Evolutionary conservation across 257 asterid species (phyloP), one percentile per base, ranked within the genome.

Genomic region (Penstemon barbatus): DNA sequence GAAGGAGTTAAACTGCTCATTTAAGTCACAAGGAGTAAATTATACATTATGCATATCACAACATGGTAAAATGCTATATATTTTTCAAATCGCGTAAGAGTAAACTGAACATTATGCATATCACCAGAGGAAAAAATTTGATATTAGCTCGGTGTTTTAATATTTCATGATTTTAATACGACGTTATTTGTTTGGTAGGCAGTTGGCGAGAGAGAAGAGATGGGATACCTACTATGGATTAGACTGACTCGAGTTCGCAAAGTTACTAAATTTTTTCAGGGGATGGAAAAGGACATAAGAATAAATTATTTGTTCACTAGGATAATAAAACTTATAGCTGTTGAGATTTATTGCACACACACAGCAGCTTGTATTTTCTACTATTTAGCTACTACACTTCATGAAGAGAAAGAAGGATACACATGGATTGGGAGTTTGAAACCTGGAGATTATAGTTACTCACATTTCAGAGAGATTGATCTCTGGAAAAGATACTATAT

Each of bases 291-390:
- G 79, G 95, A 93, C 76, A 93, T 93, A 65, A 78, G 98, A 81
- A 80, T 93, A 74, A 93, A 86, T 73, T 93, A 93, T 74, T 85
- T 85, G 3, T 88, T 93, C 36, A 86, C 97, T 0, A 86, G 98
- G 77, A 93, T 93, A 7, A 69, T 82, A 41, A 93, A 93, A 67
- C 97, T 93, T 51, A 76, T 93, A 0, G 78, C 86, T 0, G 98
- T 93, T 5, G 98, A 93, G 43, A 78, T 93, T 6, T 93, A 90
- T 19, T 93, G 98, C 80, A 90, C 98, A 0, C 98, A 93, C 66
- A 90, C 98, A 41, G 98, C 98, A 9, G 98, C 98, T 56, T 93
- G 98, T 67, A 90, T 93, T 62, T 90, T 93, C 79, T 93, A 93
- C 77, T 93, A 85, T 65, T 80, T 93, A 63, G 98, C 98, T 4